These are phyloP conservation scores for Dorcoceras hygrometricum DNA, from an alignment of 257 asterid species.

Conservation along the genomic window DNA sequence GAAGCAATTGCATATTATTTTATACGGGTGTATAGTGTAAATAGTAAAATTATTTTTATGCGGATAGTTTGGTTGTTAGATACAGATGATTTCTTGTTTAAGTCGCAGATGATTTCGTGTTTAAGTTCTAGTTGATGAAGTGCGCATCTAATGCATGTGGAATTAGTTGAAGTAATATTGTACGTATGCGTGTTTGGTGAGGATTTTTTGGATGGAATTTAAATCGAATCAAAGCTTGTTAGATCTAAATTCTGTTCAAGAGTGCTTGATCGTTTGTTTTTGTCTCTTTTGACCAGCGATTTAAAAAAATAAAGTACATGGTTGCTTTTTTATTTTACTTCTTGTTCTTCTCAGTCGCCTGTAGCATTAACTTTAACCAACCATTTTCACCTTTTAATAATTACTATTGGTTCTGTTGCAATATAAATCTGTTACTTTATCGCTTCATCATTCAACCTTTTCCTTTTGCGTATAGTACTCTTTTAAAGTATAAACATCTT, in stretches of 20 bases:
- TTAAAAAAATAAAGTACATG: constrained; percentile 31
- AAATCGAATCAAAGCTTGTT: background rate
- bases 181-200: background rate
- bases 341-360: constrained; percentile 9
- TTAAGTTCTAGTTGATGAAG: background rate
- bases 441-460: constrained; percentile 13
- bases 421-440: constrained; percentile 9
- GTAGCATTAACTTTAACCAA: background rate
- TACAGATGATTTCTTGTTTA: background rate
- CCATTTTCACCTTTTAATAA: constrained; percentile 17
- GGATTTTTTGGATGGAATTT: constrained; percentile 5
- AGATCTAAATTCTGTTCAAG: constrained; percentile 12
- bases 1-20: constrained; percentile 15
- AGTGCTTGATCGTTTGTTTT: constrained; percentile 21
- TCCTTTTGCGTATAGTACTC: constrained; percentile 5
- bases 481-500: constrained; percentile 5
- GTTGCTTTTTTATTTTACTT: constrained; percentile 35
- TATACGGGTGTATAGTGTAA: background rate
- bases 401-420: background rate
- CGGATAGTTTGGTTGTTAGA: background rate
- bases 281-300: constrained; percentile 36
- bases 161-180: background rate
- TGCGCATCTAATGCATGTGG: background rate
- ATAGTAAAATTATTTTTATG: background rate
- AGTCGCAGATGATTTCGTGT: background rate